These are phyloP conservation scores for Globisporangium heterothallicum DNA, from an alignment of 352 stramenopile species.

Conservation along the genomic window DNA sequence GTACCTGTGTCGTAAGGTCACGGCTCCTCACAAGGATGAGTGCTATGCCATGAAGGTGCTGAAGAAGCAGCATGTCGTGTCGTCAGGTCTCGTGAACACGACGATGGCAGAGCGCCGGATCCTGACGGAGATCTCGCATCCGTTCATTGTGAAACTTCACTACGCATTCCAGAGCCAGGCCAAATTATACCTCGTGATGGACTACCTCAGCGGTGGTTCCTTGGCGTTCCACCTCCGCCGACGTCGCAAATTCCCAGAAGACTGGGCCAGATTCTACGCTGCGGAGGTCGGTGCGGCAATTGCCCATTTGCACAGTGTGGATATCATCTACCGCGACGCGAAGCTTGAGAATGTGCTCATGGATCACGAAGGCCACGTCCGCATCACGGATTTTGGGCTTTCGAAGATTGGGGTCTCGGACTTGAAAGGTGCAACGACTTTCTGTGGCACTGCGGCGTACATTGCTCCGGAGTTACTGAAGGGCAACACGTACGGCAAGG, in stretches of 20 bases:
- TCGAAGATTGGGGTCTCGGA: constrained; percentile 89
- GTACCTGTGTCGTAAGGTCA: constrained; percentile 95
- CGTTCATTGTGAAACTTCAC: constrained; percentile 93
- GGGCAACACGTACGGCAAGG: constrained; percentile 86
- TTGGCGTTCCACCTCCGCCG: constrained; percentile 87
- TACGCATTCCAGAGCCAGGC: constrained; percentile 93
- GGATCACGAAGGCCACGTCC: constrained; percentile 91
- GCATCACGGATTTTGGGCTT: constrained; percentile 93
- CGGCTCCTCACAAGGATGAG: constrained; percentile 77
- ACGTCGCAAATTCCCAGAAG: constrained; percentile 85
- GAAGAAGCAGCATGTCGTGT: constrained; percentile 91
- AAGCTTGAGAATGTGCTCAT: constrained; percentile 96
- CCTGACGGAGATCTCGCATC: constrained; percentile 88
- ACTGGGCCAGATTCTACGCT: constrained; percentile 90
- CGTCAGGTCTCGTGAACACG: constrained; percentile 89
- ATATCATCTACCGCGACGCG: constrained; percentile 95
- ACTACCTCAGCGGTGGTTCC: constrained; percentile 89
- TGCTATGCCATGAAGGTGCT: constrained; percentile 99
- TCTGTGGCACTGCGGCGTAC: constrained; percentile 92
- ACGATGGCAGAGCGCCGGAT: constrained; percentile 92
- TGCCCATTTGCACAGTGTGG: constrained; percentile 89
- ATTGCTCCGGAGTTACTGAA: constrained; percentile 90
- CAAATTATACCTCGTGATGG: constrained; percentile 92
- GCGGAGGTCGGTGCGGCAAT: constrained; percentile 92
- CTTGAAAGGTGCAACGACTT: constrained; percentile 85